Conservation (phyloP, 306 rosid species). For the Cicer judaicum region DNA sequence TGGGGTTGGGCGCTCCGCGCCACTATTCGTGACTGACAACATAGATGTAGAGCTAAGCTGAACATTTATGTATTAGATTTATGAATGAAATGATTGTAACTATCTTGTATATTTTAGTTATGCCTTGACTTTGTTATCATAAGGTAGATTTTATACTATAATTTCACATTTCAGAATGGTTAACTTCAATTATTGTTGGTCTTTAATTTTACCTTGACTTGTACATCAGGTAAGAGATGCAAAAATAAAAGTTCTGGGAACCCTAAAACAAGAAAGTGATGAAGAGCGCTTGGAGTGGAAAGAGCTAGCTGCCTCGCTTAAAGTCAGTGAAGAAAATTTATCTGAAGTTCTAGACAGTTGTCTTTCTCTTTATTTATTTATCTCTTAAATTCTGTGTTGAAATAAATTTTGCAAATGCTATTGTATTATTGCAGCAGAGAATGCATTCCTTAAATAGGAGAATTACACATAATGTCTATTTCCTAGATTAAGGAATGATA, state of each 20-base stretch:
- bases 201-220: constrained; percentile 42
- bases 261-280: constrained; percentile 73
- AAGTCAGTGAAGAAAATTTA: constrained; percentile 56
- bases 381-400: background rate
- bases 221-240: constrained; percentile 81
- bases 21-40: no score
- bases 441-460: background rate
- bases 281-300: constrained; percentile 82
- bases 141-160: constrained; percentile 25
- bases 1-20: no score
- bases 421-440: background rate
- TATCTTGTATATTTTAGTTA: background rate
- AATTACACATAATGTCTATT: background rate
- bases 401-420: background rate
- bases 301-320: constrained; percentile 69
- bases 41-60: background rate
- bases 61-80: background rate
- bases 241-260: constrained; percentile 75
- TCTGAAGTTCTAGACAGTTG: constrained; percentile 10
- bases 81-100: constrained; percentile 17
- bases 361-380: constrained; percentile 25
- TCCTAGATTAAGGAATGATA: background rate
- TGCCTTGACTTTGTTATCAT: constrained; percentile 19
- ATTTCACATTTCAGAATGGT: constrained; percentile 24
- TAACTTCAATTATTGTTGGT: constrained; percentile 30